A percentile compares a stretch with the other conserved stretches of the same genome.
phyloP scores from a whole-genome alignment of 495 filamentous ascomycete genomes.

The Aspergillus campestris region DNA sequence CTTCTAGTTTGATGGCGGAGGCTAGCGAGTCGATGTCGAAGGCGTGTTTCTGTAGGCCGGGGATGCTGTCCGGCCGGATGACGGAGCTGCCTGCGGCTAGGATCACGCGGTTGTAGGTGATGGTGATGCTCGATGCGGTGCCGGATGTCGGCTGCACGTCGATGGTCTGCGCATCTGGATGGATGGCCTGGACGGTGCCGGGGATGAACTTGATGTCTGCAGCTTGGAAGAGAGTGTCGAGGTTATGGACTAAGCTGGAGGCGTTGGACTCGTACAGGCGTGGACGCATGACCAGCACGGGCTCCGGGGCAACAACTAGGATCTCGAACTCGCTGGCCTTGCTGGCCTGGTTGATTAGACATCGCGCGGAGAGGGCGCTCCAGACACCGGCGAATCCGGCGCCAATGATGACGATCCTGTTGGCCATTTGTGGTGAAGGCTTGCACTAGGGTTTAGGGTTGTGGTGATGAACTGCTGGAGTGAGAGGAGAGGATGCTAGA shows the following conservation, averaged over 20 bases:
- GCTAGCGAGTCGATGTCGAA: conserved; percentile 23
- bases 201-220: conserved; percentile 14
- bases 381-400: conserved; percentile 29
- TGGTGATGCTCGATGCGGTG: not conserved
- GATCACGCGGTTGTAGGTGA: conserved; percentile 24
- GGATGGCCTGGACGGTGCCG: conserved; percentile 19
- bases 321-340: conserved; percentile 16
- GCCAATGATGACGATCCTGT: conserved; percentile 19
- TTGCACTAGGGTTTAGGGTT: no score
- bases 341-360: conserved; percentile 14
- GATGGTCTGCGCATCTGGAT: conserved; percentile 11
- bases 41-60: conserved; percentile 17
- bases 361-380: conserved; percentile 24
- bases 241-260: conserved; percentile 11
- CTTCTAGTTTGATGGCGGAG: conserved; percentile 10
- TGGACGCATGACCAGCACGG: conserved; percentile 20
- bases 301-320: conserved; percentile 20
- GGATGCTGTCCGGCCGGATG: conserved; percentile 14
- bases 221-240: conserved; percentile 17
- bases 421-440: conserved; percentile 6
- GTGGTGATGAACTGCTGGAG: no score
- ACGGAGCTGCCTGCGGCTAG: conserved; percentile 26
- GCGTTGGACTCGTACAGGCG: conserved; percentile 27
- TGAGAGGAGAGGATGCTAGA: not conserved
- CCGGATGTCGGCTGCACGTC: conserved; percentile 7